phyloP scores from a whole-genome alignment of 2,329 filamentous ascomycete species.

The Trichothecium roseum region DNA sequence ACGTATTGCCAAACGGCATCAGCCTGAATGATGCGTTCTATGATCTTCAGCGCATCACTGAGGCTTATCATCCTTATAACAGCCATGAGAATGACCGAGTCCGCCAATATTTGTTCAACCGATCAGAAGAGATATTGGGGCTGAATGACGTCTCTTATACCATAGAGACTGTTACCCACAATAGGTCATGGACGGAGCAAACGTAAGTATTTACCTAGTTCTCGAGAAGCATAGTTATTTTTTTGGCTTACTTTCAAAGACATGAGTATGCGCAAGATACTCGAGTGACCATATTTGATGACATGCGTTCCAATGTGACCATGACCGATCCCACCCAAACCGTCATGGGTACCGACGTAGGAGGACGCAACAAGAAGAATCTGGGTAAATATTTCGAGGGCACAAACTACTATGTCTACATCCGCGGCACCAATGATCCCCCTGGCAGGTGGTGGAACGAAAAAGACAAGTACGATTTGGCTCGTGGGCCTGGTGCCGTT shows the following conservation, averaged over 20 bases:
- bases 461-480: conserved; percentile 26
- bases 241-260: conserved; percentile 1
- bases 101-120: conserved; percentile 61
- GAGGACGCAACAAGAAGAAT: too few relatives aligned
- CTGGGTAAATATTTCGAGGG: conserved; percentile 66
- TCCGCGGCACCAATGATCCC: conserved; percentile 70
- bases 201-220: background rate
- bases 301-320: conserved; percentile 69
- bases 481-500: conserved; percentile 60
- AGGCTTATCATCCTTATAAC: conserved; percentile 79
- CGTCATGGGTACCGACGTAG: too few relatives aligned
- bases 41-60: conserved; percentile 68
- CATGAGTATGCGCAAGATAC: background rate
- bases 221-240: background rate
- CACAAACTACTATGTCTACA: conserved; percentile 84
- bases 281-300: conserved; percentile 54
- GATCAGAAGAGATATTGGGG: conserved; percentile 60
- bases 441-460: conserved; percentile 63
- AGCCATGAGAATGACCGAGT: conserved; percentile 73
- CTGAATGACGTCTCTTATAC: conserved; percentile 43
- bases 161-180: conserved; percentile 24
- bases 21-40: conserved; percentile 80
- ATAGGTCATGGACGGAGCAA: conserved; percentile 9
- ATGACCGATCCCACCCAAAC: conserved; percentile 30
- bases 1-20: conserved; percentile 39